These are phyloP conservation scores for Termitomyces eurrhizus DNA, from an alignment of 768 basidiomycete genomes.

Conservation along the genomic window DNA sequence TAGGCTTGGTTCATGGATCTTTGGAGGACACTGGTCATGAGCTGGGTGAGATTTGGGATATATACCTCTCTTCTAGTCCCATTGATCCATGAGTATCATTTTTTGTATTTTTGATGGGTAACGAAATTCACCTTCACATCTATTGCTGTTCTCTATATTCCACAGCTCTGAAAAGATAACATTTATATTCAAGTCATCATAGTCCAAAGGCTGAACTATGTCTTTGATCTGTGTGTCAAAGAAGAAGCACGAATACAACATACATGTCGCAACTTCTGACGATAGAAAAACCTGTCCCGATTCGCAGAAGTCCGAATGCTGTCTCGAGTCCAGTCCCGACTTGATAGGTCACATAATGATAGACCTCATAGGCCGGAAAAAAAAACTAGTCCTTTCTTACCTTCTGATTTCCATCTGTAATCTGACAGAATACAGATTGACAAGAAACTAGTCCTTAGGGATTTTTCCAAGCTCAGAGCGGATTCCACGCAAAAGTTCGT, in stretches of 20 bases:
- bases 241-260: background rate
- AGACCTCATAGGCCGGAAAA: background rate
- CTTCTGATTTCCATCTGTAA: background rate
- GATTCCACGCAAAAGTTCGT: no score
- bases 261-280: background rate
- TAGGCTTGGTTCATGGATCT: conserved; percentile 13
- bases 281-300: background rate
- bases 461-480: background rate
- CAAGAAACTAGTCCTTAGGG: background rate
- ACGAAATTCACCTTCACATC: background rate
- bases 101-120: background rate
- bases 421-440: background rate
- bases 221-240: background rate
- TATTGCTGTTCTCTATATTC: background rate
- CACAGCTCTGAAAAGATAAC: background rate
- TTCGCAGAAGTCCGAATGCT: background rate
- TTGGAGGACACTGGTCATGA: conserved; percentile 6
- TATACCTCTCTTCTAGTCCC: conserved; percentile 4
- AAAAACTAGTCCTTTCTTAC: background rate
- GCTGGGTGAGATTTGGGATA: conserved; percentile 6
- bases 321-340: background rate
- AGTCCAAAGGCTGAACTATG: background rate
- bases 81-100: conserved; percentile 6
- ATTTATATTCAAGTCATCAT: background rate
- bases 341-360: background rate